Evolutionary conservation across 106 monocot genomes (phyloP).

Genomic region (Allium fistulosum): DNA sequence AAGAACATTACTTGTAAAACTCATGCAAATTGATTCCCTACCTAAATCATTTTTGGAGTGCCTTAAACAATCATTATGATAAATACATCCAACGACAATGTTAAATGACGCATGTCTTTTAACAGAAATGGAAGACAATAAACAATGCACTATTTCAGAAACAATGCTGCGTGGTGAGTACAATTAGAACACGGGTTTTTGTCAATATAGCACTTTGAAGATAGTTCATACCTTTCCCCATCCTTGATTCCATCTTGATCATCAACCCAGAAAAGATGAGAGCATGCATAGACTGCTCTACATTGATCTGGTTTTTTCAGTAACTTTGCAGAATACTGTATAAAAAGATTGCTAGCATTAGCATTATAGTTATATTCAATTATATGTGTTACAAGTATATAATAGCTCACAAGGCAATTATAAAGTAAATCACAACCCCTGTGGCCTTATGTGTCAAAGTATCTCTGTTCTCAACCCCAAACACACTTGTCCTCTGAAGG

Average conservation of each 20-base stretch:
- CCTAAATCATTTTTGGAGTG: too few relatives aligned
- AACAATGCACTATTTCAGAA: too few relatives aligned
- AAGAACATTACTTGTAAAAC: too few relatives aligned
- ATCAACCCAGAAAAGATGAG: conserved; percentile 97
- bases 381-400: not conserved
- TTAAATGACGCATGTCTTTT: too few relatives aligned
- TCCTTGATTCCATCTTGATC: conserved; percentile 97
- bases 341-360: not conserved
- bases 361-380: not conserved
- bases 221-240: conserved; percentile 71
- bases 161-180: too few relatives aligned
- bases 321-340: conserved; percentile 97
- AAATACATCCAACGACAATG: too few relatives aligned
- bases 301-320: conserved; percentile 98
- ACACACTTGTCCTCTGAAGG: conserved; percentile 83
- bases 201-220: too few relatives aligned
- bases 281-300: conserved; percentile 96
- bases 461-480: conserved; percentile 98
- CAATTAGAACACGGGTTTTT: too few relatives aligned
- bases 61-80: too few relatives aligned
- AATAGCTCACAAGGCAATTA: not conserved
- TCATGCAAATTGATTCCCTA: too few relatives aligned
- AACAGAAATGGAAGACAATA: too few relatives aligned
- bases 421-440: conserved; percentile 45
- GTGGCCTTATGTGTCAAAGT: conserved; percentile 97